Conservation (phyloP, 2,329 filamentous ascomycete species). For the Stemphylium vesicarium region DNA sequence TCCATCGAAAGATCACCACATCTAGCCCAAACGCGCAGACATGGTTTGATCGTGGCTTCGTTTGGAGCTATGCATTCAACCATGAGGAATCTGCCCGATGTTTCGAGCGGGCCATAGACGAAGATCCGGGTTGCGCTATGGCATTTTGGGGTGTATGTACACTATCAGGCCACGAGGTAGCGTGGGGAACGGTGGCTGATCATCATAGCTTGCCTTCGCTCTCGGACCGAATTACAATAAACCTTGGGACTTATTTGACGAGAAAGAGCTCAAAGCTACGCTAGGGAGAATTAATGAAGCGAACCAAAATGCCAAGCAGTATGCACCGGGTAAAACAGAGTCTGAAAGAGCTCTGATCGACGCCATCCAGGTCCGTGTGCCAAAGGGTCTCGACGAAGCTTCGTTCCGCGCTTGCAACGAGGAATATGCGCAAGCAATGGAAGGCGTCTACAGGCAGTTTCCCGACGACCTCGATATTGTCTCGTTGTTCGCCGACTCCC, state of each 20-base stretch:
- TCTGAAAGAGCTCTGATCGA: conserved; percentile 68
- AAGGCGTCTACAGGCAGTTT: conserved; percentile 59
- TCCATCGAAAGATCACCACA: conserved; percentile 63
- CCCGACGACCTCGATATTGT: conserved; percentile 67
- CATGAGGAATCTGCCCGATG: conserved; percentile 72
- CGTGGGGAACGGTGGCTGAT: conserved; percentile 42
- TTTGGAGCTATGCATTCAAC: conserved; percentile 79
- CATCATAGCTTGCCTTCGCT: conserved; percentile 63
- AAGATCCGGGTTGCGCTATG: conserved; percentile 65
- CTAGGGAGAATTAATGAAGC: conserved; percentile 58
- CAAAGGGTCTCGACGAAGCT: conserved; percentile 51
- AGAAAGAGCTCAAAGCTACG: conserved; percentile 61
- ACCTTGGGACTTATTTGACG: conserved; percentile 74
- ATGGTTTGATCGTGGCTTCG: conserved; percentile 76
- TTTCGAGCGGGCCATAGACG: conserved; percentile 64
- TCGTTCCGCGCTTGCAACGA: conserved; percentile 61
- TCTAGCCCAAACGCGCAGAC: conserved; percentile 59
- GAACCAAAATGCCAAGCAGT: conserved; percentile 53
- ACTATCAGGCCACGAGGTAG: background rate
- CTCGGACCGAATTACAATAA: conserved; percentile 82
- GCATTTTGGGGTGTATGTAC: conserved; percentile 66
- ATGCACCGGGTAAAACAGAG: conserved; percentile 49
- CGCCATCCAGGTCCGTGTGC: conserved; percentile 60
- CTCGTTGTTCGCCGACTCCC: conserved; percentile 66
- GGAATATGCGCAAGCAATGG: conserved; percentile 68